phyloP scores from a whole-genome alignment of 164 flowering plant genomes.

The Berberis thunbergii region DNA sequence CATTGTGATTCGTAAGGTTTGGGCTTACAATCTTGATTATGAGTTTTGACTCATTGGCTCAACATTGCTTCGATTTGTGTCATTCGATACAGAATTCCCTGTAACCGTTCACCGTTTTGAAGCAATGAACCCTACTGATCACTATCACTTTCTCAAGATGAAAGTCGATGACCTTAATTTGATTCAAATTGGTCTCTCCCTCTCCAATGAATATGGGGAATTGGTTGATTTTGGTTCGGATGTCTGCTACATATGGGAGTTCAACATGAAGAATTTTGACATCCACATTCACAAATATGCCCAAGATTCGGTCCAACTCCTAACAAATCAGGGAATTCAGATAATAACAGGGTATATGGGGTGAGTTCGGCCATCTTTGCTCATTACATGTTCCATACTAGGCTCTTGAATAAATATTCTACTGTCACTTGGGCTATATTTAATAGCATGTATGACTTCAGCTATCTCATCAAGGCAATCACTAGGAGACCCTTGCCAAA shows the following conservation, averaged over 20 bases:
- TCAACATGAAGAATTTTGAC: not conserved
- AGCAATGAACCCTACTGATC: not conserved
- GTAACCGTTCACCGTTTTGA: not conserved
- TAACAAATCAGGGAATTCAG: not conserved
- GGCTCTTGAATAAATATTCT: not conserved
- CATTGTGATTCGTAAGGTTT: not conserved
- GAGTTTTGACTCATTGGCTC: not conserved
- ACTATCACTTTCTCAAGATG: not conserved
- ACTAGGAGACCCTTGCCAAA: not conserved
- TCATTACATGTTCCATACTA: not conserved
- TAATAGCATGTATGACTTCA: not conserved
- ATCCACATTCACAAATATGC: not conserved
- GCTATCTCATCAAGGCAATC: not conserved
- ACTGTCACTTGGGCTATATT: not conserved
- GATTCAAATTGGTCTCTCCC: not conserved
- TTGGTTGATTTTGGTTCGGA: not conserved
- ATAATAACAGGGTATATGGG: not conserved
- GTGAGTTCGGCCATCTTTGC: not conserved
- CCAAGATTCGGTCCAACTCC: not conserved
- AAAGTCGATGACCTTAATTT: not conserved
- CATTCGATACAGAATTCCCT: conserved; percentile 2
- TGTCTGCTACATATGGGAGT: not conserved
- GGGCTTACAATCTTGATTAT: not conserved
- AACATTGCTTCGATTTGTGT: not conserved
- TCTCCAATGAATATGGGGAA: not conserved